phyloP scores from a whole-genome alignment of 306 rosid species.

The Trichosanthes cucumerina region DNA sequence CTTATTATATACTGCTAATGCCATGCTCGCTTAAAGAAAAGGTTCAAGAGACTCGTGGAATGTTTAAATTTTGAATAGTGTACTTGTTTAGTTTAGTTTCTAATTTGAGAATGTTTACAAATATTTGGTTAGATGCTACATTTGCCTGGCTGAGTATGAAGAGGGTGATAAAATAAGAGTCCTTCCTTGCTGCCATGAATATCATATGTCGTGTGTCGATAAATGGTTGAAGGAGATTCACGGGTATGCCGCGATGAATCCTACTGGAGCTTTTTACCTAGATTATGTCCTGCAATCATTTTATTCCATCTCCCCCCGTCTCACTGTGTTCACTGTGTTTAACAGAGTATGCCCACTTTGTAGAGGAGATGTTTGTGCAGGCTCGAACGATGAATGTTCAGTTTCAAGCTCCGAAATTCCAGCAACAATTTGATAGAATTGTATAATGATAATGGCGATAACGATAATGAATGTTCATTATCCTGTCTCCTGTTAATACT shows the following conservation, averaged over 20 bases:
- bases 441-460: conserved; percentile 17
- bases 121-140: conserved; percentile 54
- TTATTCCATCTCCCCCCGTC: not conserved
- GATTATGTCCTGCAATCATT: not conserved
- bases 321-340: not conserved
- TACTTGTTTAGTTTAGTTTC: not conserved
- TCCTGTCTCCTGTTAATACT: conserved; percentile 5
- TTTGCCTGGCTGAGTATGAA: conserved; percentile 92
- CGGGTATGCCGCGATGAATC: too few species aligned
- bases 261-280: too few species aligned
- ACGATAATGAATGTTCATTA: not conserved
- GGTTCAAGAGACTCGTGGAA: not conserved
- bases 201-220: conserved; percentile 81
- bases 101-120: not conserved
- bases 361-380: conserved; percentile 86
- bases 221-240: conserved; percentile 99
- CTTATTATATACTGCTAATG: too few species aligned
- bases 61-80: not conserved
- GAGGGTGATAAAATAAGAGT: conserved; percentile 88
- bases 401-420: conserved; percentile 16
- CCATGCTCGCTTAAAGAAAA: not conserved
- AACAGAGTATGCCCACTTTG: conserved; percentile 93
- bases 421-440: conserved; percentile 21
- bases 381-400: conserved; percentile 28
- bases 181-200: conserved; percentile 91